Evolutionary conservation across 805 yeast species (phyloP), one percentile per base, ranked within the genome.

Genomic region (Starmera caribaea): DNA sequence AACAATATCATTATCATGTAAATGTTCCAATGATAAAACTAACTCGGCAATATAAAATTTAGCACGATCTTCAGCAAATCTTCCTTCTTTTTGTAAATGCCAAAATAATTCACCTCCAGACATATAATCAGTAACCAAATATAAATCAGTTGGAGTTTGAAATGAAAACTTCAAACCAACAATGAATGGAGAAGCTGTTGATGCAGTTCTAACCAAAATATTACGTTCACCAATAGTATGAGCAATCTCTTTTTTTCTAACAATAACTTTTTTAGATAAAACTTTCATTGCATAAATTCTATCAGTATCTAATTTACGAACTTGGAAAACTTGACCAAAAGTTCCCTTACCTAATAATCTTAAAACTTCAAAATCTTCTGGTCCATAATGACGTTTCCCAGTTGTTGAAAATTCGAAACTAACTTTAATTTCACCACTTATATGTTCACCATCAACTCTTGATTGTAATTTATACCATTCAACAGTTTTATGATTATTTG

Each of bases 211-310:
- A 17, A 90, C 98, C 43, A 92, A 66, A 48, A 92, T 92, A 59
- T 92, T 85, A 52, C 98, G 73, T 67, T 92, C 98, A 29, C 97
- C 97, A 53, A 92, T 87, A 3, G 98, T 92, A 62, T 92, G 98
- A 1, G 97, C 97, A 51, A 92, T 83, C 64, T 92, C 98, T 62
- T 90, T 90, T 71, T 92, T 92, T 61, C 85, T 88, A 38, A 92
- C 96, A 59, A 92, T 92, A 34, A 88, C 90, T 59, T 89, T 89
- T 61, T 92, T 92, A 21, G 95, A 83, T 39, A 92, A 73, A 26
- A 90, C 95, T 64, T 92, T 92, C 98, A 92, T 92, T 32, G 98
- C 98, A 59, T 92, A 92, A 42, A 92, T 82, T 52, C 97, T 76
- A 43, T 76, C 75, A 8, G 95, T 87, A 58, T 92, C 97, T 49